phyloP scores from a whole-genome alignment of 192 early-diverging fungal species.

The Pilaira anomala region DNA sequence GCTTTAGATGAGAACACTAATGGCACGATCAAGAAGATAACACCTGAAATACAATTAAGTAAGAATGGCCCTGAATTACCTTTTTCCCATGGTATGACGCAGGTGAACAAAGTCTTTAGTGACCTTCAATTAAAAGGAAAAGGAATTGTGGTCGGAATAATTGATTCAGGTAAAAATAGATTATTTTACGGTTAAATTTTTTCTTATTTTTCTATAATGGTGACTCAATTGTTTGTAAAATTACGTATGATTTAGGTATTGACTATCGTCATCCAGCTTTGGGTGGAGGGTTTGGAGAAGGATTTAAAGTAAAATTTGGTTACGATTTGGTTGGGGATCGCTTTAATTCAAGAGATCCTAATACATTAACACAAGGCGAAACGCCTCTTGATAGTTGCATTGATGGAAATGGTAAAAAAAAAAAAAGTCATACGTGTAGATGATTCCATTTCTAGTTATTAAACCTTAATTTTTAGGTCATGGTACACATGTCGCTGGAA shows the following conservation, averaged over 20 bases:
- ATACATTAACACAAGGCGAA: slow-evolving; percentile 22
- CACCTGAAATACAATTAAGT: neutral
- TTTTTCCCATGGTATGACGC: slow-evolving; percentile 48
- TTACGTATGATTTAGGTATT: slow-evolving; percentile 27
- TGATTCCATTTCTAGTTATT: neutral
- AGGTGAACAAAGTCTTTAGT: slow-evolving; percentile 45
- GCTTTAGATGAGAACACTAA: neutral
- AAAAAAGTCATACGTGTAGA: neutral
- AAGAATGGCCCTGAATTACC: neutral
- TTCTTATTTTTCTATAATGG: neutral
- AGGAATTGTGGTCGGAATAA: slow-evolving; percentile 63
- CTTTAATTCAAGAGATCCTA: slow-evolving; percentile 23
- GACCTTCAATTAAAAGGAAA: slow-evolving; percentile 53
- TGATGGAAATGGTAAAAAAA: slow-evolving; percentile 6
- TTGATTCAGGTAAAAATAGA: slow-evolving; percentile 64
- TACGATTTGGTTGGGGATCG: slow-evolving; percentile 64
- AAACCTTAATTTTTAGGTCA: slow-evolving; percentile 45
- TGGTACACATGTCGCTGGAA: slow-evolving; percentile 67
- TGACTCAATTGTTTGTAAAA: neutral
- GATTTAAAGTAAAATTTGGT: slow-evolving; percentile 56
- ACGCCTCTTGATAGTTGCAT: slow-evolving; percentile 53
- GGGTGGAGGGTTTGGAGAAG: slow-evolving; percentile 60
- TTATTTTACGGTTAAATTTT: no score
- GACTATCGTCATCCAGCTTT: slow-evolving; percentile 65
- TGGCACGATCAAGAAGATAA: neutral